Base-by-base conservation (phyloP, 305 asterid genomes). In the Lippia alba region DNA sequence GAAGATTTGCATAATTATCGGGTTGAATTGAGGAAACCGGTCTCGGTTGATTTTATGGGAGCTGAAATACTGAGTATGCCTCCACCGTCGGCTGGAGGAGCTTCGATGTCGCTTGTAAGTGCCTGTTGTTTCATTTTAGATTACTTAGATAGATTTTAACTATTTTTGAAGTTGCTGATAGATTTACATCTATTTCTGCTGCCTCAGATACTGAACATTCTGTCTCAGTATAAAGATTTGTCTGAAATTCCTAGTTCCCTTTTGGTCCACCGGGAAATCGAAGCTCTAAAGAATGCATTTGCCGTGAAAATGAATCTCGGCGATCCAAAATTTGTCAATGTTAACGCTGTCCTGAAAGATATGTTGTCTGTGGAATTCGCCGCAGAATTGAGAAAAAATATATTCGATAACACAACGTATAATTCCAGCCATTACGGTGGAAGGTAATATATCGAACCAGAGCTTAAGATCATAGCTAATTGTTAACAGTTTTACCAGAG, bases 41-140 rank as follows among this genome's bases (percentile, higher is more conserved):
- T 89, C 44, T 11, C 60, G 5, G 30, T 75, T 12, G 61, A 71
- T 3, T 74, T 79, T 2, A 74, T 84, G 87, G 97, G 94, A 46
- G 72, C 81, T 18, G 74, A 79, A 66, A 46, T 88, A 55, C 59
- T 84, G 5, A 74, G 83, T 57, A 84, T 88, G 93, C 91, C 93
- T 33, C 90, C 97, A 40, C 97, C 97, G 67, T 91, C 97, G 3
- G 60, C 91, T 3, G 97, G 91, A 12, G 96, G 93, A 1, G 81
- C 90, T 46, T 71, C 88, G 6, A 56, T 88, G 76, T 70, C 84
- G 16, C 90, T 90, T 15, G 97, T 90, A 79, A 81, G 93, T 78
- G 12, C 41, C 41, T 24, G 1, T 24, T 24, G 3, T 24, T 24
- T 24, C 30, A 36, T 36, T 36, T 36, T 7, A 1, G 0, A 36